Percentiles rank a stretch among this genome's conserved stretches.
phyloP scores from a whole-genome alignment of 2,329 filamentous ascomycete genomes.

The Tolypocladium capitatum region DNA sequence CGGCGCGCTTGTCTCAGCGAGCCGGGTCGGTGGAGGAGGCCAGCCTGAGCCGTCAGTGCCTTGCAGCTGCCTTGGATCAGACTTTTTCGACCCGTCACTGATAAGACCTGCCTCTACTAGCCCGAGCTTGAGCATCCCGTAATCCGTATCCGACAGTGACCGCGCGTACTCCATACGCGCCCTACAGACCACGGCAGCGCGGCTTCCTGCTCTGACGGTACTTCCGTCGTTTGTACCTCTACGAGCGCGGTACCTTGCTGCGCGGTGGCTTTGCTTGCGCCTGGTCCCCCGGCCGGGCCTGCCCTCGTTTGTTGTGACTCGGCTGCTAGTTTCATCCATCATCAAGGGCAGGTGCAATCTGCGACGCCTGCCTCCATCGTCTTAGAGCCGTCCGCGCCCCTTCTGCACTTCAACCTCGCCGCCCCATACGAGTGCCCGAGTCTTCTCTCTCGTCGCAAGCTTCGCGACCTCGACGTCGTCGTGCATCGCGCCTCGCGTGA shows the following conservation, averaged over 20 bases:
- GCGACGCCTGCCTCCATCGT: not conserved
- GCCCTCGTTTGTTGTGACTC: not conserved
- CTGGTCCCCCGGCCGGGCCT: not conserved
- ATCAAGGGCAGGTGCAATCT: not conserved
- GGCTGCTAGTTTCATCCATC: not conserved
- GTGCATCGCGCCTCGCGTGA: not conserved
- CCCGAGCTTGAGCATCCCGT: no score
- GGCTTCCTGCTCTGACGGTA: not conserved
- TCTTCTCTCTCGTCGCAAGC: not conserved
- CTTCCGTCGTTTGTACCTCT: not conserved
- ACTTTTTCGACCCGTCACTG: not conserved
- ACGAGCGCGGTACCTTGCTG: not conserved
- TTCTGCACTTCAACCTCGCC: not conserved
- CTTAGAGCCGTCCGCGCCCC: not conserved
- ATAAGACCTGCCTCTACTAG: conserved; percentile 1
- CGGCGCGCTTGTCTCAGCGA: not conserved
- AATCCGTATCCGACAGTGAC: not conserved
- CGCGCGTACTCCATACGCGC: not conserved
- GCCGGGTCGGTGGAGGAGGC: not conserved
- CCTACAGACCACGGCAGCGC: not conserved
- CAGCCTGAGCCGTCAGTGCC: not conserved
- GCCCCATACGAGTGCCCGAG: not conserved
- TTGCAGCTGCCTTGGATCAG: not conserved
- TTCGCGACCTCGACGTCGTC: not conserved
- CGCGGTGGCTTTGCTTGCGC: not conserved